phyloP scores from a whole-genome alignment of 1,284 basidiomycete genomes.

The Leccinum cinnamomeum region DNA sequence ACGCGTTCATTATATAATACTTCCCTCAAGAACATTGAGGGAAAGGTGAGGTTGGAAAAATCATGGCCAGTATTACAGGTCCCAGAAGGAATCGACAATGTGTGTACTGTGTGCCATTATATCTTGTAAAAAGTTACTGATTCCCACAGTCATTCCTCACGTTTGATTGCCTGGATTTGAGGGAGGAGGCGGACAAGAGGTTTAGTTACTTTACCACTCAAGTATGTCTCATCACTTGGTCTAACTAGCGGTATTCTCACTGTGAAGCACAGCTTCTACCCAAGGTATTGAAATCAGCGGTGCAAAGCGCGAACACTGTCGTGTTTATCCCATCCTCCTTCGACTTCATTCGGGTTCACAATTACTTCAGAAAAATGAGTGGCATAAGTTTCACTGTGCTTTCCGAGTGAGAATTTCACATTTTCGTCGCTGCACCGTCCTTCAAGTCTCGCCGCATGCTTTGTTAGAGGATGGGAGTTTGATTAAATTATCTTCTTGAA shows the following conservation, averaged over 20 bases:
- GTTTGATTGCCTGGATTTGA: constrained; percentile 73
- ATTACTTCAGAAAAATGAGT: constrained; percentile 75
- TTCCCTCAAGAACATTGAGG: constrained; percentile 79
- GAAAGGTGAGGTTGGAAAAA: constrained; percentile 73
- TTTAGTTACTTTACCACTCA: constrained; percentile 87
- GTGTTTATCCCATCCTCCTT: constrained; percentile 95
- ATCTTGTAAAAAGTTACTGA: constrained; percentile 10
- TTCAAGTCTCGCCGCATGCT: neutral
- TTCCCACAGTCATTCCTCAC: constrained; percentile 60
- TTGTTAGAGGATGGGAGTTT: neutral
- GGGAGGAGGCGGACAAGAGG: constrained; percentile 84
- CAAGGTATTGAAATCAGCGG: constrained; percentile 82
- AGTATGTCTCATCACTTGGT: constrained; percentile 40
- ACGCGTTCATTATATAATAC: constrained; percentile 77
- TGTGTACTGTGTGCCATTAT: constrained; percentile 32
- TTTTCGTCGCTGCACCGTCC: neutral
- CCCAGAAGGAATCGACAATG: constrained; percentile 79
- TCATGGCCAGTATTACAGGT: constrained; percentile 73
- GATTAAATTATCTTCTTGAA: constrained; percentile 1
- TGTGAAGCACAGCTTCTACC: constrained; percentile 65
- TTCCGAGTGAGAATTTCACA: constrained; percentile 67
- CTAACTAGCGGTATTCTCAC: constrained; percentile 2
- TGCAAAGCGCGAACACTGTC: constrained; percentile 84
- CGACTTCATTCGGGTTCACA: constrained; percentile 92
- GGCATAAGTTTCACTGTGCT: constrained; percentile 80